phyloP scores from a whole-genome alignment of 148 eudicot genomes.

The Salicornia ramosissima region DNA sequence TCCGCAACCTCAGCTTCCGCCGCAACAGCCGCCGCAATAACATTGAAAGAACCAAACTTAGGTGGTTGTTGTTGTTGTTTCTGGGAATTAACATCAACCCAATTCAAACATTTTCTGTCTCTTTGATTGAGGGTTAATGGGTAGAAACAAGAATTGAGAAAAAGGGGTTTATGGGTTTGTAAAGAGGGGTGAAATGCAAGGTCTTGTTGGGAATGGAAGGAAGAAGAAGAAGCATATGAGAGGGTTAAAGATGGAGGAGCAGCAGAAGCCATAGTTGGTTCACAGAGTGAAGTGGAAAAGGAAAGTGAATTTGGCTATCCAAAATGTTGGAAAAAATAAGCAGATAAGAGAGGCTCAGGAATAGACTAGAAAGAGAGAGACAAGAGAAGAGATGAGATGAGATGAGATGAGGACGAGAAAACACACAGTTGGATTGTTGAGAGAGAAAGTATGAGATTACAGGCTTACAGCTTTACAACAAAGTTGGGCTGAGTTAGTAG shows the following conservation, averaged over 20 bases:
- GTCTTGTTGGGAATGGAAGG: constrained; percentile 35
- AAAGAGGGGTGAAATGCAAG: constrained; percentile 32
- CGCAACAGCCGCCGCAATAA: constrained; percentile 53
- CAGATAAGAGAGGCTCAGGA: background rate
- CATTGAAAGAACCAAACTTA: constrained; percentile 22
- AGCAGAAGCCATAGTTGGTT: constrained; percentile 42
- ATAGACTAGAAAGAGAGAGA: background rate
- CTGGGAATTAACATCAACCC: constrained; percentile 24
- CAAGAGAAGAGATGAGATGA: background rate
- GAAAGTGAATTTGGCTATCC: background rate
- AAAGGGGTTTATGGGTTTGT: constrained; percentile 32
- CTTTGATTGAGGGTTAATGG: constrained; percentile 32
- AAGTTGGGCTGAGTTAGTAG: no score
- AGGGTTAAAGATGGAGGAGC: constrained; percentile 36
- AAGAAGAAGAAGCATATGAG: constrained; percentile 24
- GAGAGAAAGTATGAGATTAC: no score
- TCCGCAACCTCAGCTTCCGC: constrained; percentile 52
- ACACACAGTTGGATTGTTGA: no score
- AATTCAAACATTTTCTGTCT: constrained; percentile 24
- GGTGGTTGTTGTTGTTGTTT: constrained; percentile 12
- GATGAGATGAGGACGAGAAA: background rate
- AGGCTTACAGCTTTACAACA: no score
- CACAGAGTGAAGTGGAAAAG: no score
- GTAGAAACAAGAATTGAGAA: constrained; percentile 31
- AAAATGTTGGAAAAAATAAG: background rate